These are phyloP conservation scores for Elaeagnus macrophylla DNA, from an alignment of 306 rosid genomes.

Conservation along the genomic window DNA sequence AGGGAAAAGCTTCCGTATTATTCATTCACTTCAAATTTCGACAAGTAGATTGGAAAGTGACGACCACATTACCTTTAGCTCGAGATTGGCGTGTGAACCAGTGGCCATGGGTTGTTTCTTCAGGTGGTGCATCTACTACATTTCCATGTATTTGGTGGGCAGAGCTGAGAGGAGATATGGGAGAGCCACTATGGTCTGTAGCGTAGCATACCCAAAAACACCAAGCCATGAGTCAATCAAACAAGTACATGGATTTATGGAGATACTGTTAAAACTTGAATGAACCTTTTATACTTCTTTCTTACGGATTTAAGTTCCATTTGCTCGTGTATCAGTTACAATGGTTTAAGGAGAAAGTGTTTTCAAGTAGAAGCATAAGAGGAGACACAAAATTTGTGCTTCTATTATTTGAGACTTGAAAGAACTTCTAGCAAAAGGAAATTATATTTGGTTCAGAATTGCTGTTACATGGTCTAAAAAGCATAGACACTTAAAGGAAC, in stretches of 20 bases:
- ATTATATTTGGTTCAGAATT: too few relatives aligned
- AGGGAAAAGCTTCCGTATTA: constrained; percentile 8
- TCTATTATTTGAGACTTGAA: too few relatives aligned
- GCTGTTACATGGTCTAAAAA: too few relatives aligned
- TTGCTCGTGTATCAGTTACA: too few relatives aligned
- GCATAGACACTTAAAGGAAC: too few relatives aligned
- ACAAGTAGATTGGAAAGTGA: constrained; percentile 2
- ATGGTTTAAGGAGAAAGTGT: too few relatives aligned
- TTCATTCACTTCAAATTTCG: constrained; percentile 8
- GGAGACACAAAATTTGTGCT: too few relatives aligned
- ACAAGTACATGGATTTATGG: not conserved
- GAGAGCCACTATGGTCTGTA: constrained; percentile 23
- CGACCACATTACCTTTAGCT: constrained; percentile 15
- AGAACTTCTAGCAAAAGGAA: too few relatives aligned
- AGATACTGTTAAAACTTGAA: too few relatives aligned
- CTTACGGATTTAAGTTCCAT: too few relatives aligned
- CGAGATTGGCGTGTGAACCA: constrained; percentile 10
- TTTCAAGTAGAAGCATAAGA: too few relatives aligned
- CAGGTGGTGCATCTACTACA: constrained; percentile 11
- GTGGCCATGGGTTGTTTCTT: constrained; percentile 7
- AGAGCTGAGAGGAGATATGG: constrained; percentile 22
- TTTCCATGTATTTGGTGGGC: constrained; percentile 20
- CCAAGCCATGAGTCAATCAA: not conserved
- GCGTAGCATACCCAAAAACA: constrained; percentile 5
- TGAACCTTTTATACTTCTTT: too few relatives aligned